Percentiles rank a stretch among this genome's conserved stretches.
Evolutionary conservation across 1,284 basidiomycete genomes (phyloP).

Genomic region (Naganishia sp.): DNA sequence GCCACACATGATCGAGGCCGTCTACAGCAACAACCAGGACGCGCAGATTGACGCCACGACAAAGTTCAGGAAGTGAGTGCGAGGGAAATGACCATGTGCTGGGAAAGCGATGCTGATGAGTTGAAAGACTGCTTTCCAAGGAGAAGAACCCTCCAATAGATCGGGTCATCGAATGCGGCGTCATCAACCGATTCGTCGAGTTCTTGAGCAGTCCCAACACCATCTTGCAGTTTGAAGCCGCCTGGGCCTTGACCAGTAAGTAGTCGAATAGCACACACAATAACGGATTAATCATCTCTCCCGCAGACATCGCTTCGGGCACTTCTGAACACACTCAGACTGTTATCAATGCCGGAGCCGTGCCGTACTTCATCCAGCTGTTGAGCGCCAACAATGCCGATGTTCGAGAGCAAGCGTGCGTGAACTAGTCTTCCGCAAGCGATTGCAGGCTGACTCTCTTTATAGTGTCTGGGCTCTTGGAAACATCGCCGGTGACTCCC

Average conservation of each 20-base stretch:
- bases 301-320: constrained; percentile 85
- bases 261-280: background rate
- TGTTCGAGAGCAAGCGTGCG: constrained; percentile 84
- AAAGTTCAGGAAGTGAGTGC: constrained; percentile 82
- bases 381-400: constrained; percentile 81
- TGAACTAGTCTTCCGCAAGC: constrained; percentile 6
- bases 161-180: constrained; percentile 94
- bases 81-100: background rate
- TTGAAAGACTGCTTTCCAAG: constrained; percentile 76
- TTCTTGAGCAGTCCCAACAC: constrained; percentile 85
- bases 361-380: constrained; percentile 96
- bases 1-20: constrained; percentile 78
- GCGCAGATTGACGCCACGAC: constrained; percentile 89
- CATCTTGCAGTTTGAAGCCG: constrained; percentile 99
- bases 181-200: constrained; percentile 95
- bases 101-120: background rate
- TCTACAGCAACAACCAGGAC: constrained; percentile 88
- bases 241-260: constrained; percentile 91
- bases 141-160: constrained; percentile 99
- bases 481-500: constrained; percentile 95
- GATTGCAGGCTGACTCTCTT: constrained; percentile 18
- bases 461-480: constrained; percentile 83
- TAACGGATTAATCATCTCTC: no score
- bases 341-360: constrained; percentile 90
- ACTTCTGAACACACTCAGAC: constrained; percentile 98